Evolutionary conservation across 768 basidiomycete genomes (phyloP), one percentile per base, ranked within the genome.

Genomic region (Rubroboletus pulcherrimus): DNA sequence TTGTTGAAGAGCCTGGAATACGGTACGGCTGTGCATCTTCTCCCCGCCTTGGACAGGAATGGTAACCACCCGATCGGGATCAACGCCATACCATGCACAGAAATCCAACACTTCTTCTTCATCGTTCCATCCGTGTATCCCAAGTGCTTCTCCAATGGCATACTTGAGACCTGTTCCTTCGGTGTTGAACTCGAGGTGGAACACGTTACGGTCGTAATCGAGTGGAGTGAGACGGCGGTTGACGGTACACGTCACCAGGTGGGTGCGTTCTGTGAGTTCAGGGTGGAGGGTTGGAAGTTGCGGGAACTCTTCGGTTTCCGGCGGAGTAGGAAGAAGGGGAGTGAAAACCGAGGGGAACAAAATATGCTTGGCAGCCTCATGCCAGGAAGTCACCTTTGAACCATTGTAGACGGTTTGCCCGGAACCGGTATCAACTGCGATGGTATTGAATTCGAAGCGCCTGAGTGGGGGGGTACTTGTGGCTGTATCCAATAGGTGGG

Each of bases 91-190:
- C 93, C 92, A 96, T 14, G 71, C 61, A 69, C 94, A 94, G 74
- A 99, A 98, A 53, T 93, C 86, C 19, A 82, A 71, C 3, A 97
- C 93, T 59, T 99, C 96, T 50, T 80, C 73, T 40, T 82, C 82
- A 67, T 98, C 94, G 71, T 99, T 98, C 94, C 95, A 98, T 7
- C 97, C 97, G 69, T 99, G 94, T 41, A 98, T 79, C 42, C 95
- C 97, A 39, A 99, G 85, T 12, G 97, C 97, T 74, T 98, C 97
- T 54, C 97, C 97, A 53, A 98, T 93, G 35, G 84, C 86, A 72
- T 99, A 99, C 73, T 89, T 93, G 58, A 99, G 80, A 9, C 94
- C 94, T 24, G 97, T 99, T 33, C 91, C 91, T 29, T 82, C 76
- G 3, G 91, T 93, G 69, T 94, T 85, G 68, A 99, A 95, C 76